phyloP scores from a whole-genome alignment of 2,329 filamentous ascomycete species.

The Cercospora janseana region DNA sequence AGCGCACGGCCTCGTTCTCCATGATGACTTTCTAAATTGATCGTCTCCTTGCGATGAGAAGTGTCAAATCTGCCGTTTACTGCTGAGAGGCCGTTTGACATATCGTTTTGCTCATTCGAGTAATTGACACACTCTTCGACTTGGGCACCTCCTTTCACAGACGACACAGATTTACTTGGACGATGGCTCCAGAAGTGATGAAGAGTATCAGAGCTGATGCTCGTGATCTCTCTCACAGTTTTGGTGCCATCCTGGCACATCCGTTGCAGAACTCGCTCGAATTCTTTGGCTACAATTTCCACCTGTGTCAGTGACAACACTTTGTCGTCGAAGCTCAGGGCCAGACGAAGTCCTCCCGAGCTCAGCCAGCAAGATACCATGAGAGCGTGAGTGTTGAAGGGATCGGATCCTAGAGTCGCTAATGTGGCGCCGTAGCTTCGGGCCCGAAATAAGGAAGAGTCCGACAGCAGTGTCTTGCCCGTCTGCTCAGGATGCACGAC shows the following conservation, averaged over 20 bases:
- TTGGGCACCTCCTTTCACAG: no score
- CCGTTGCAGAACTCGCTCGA: conserved; percentile 1
- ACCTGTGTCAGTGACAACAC: conserved; percentile 7
- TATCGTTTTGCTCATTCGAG: no score
- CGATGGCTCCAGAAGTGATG: conserved; percentile 7
- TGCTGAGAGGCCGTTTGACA: no score
- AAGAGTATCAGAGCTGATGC: not conserved
- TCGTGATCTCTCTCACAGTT: not conserved
- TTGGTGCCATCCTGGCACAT: not conserved
- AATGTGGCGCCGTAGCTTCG: conserved; percentile 2
- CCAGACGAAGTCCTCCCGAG: not conserved
- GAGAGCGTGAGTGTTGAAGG: conserved; percentile 10
- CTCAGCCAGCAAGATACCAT: not conserved
- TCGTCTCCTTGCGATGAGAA: no score
- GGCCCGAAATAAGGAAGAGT: not conserved
- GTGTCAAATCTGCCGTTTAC: no score
- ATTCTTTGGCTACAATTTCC: not conserved
- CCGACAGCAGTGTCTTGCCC: not conserved
- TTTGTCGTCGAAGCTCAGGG: conserved; percentile 5
- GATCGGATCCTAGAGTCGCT: not conserved
- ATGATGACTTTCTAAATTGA: no score
- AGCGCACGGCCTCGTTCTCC: not conserved
- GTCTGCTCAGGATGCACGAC: conserved; percentile 41
- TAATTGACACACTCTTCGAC: no score
- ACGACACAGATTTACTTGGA: no score